These are phyloP conservation scores for Galeopsis tetrahit DNA, from an alignment of 257 asterid genomes.

Conservation along the genomic window DNA sequence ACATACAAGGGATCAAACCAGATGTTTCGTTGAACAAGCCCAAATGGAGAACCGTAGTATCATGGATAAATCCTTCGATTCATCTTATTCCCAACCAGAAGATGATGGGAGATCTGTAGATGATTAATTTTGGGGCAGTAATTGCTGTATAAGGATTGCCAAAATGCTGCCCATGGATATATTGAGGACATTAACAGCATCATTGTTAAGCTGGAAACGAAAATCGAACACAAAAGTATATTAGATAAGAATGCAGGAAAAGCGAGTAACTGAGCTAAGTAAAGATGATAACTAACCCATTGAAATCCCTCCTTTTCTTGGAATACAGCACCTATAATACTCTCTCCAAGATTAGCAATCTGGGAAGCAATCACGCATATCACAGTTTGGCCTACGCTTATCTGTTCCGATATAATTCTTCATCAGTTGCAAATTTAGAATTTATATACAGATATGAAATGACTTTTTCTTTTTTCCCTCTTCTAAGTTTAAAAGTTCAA, in stretches of 20 bases:
- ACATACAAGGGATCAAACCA: neutral
- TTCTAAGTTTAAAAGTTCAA: neutral
- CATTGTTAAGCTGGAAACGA: constrained; percentile 51
- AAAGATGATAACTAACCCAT: constrained; percentile 47
- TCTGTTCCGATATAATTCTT: constrained; percentile 48
- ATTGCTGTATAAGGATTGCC: constrained; percentile 73
- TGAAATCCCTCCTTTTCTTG: constrained; percentile 56
- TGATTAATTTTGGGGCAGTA: constrained; percentile 27
- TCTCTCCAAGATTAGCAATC: constrained; percentile 96
- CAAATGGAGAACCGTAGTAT: constrained; percentile 1
- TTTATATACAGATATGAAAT: neutral
- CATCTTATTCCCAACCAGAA: neutral
- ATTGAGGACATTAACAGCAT: constrained; percentile 80
- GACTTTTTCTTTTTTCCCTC: constrained; percentile 16
- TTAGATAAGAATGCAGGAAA: neutral
- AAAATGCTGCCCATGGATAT: constrained; percentile 83
- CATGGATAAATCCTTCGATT: neutral
- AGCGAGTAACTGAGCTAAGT: neutral
- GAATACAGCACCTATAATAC: constrained; percentile 81
- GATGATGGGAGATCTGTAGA: neutral
- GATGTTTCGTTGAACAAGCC: neutral
- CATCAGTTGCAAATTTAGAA: constrained; percentile 11
- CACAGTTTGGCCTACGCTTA: constrained; percentile 51
- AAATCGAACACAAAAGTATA: neutral
- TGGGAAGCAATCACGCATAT: constrained; percentile 88